Percentiles rank a stretch among this genome's conserved stretches.
These are phyloP conservation scores for Annulohypoxylon bovei DNA, from an alignment of 495 filamentous ascomycete species.

Conservation along the genomic window DNA sequence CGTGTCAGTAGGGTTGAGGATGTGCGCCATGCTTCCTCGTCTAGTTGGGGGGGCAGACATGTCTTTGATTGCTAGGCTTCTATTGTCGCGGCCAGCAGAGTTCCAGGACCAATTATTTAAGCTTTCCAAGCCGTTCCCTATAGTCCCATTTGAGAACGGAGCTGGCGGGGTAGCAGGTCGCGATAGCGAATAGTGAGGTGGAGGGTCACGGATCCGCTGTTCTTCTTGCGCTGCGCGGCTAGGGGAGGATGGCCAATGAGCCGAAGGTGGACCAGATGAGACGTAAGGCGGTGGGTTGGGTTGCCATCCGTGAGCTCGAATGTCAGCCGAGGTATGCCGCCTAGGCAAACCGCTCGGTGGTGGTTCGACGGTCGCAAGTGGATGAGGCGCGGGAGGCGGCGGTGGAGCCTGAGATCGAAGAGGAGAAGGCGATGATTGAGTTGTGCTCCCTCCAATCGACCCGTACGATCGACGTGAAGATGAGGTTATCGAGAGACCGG, in stretches of 20 bases:
- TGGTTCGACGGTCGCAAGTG: constrained; percentile 77
- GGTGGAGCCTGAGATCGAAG: constrained; percentile 75
- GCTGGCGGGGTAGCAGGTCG: constrained; percentile 77
- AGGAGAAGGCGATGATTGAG: constrained; percentile 76
- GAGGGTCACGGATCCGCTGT: constrained; percentile 81
- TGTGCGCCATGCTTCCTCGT: constrained; percentile 69
- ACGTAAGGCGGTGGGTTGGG: constrained; percentile 75
- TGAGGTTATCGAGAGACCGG: constrained; percentile 79
- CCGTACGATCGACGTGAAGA: constrained; percentile 82
- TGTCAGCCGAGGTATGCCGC: constrained; percentile 95
- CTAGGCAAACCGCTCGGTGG: constrained; percentile 80
- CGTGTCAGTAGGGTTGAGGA: constrained; percentile 74
- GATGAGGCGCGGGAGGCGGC: constrained; percentile 75
- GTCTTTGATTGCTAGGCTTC: constrained; percentile 59
- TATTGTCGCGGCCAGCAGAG: constrained; percentile 54
- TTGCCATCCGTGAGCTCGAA: constrained; percentile 89
- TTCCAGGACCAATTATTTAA: constrained; percentile 66
- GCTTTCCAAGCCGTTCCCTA: constrained; percentile 53
- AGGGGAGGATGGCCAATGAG: constrained; percentile 89
- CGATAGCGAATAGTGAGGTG: constrained; percentile 86
- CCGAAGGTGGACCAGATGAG: constrained; percentile 73
- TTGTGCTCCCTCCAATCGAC: constrained; percentile 71
- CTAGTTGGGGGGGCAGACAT: constrained; percentile 66
- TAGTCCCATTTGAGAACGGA: constrained; percentile 57
- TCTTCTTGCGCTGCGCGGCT: constrained; percentile 73